These are phyloP conservation scores for Cystobasidium sp. DNA, from an alignment of 1,284 basidiomycete genomes.

Conservation along the genomic window DNA sequence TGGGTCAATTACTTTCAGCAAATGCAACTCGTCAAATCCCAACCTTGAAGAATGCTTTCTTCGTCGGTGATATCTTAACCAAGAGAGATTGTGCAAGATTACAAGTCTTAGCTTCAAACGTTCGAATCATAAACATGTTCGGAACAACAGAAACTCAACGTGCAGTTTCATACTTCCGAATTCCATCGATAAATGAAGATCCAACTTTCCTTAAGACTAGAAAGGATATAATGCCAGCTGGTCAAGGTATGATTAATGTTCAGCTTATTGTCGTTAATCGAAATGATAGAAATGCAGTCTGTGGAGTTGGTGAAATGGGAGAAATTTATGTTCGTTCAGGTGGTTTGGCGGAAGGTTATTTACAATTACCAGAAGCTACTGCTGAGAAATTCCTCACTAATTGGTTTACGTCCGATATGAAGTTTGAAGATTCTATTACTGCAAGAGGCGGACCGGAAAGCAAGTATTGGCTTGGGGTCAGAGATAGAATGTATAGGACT, in stretches of 20 bases:
- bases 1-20: conserved; percentile 97
- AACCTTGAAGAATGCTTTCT: conserved; percentile 87
- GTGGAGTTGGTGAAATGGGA: conserved; percentile 94
- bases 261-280: conserved; percentile 97
- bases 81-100: conserved; percentile 97
- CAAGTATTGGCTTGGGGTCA: conserved; percentile 90
- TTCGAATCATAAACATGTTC: conserved; percentile 99
- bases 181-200: conserved; percentile 82
- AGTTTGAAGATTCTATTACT: conserved; percentile 71
- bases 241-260: conserved; percentile 96
- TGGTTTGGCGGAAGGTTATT: conserved; percentile 93
- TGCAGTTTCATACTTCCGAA: conserved; percentile 95
- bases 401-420: conserved; percentile 74
- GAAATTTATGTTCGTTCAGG: conserved; percentile 98
- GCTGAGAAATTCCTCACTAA: conserved; percentile 89
- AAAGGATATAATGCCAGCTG: conserved; percentile 98
- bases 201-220: conserved; percentile 89
- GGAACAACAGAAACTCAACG: conserved; percentile 99
- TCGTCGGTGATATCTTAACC: conserved; percentile 98
- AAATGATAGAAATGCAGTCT: conserved; percentile 83
- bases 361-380: conserved; percentile 76
- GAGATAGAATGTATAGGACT: conserved; percentile 97
- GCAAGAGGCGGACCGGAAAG: conserved; percentile 69
- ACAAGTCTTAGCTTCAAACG: conserved; percentile 89
- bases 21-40: conserved; percentile 90